Percentiles rank a stretch among this genome's conserved stretches.
These are phyloP conservation scores for Talaromyces sp. DNA, from an alignment of 2,329 filamentous ascomycete genomes.

Conservation along the genomic window DNA sequence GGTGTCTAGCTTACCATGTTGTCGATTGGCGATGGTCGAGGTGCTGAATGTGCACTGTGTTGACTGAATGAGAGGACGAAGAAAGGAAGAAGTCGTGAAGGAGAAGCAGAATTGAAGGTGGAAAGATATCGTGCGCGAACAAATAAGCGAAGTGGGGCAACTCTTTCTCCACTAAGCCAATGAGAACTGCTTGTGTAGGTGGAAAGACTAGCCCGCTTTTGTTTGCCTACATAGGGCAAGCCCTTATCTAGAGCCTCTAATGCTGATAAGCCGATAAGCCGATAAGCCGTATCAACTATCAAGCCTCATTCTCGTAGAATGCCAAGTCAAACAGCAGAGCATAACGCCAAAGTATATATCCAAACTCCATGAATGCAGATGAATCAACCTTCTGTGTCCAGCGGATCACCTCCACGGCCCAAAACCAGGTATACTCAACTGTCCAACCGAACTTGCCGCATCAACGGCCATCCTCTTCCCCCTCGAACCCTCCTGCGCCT, in stretches of 20 bases:
- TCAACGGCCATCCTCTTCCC: slow-evolving; percentile 46
- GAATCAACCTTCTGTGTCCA: background rate
- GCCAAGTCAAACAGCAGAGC: background rate
- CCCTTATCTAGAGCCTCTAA: slow-evolving; percentile 3
- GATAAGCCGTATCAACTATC: background rate
- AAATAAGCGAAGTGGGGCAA: slow-evolving; percentile 18
- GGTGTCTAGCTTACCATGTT: slow-evolving; percentile 59
- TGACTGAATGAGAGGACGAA: slow-evolving; percentile 34
- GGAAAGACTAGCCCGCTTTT: background rate
- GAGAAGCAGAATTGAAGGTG: slow-evolving; percentile 1
- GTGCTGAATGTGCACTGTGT: slow-evolving; percentile 43
- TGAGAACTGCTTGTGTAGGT: background rate
- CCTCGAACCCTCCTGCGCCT: slow-evolving; percentile 44
- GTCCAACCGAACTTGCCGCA: slow-evolving; percentile 37
- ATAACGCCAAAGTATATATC: background rate
- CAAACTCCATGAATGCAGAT: background rate
- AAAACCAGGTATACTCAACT: slow-evolving; percentile 37
- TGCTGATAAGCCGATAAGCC: slow-evolving; percentile 2
- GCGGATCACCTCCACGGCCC: slow-evolving; percentile 35
- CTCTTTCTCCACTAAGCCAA: slow-evolving; percentile 5
- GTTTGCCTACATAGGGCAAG: background rate
- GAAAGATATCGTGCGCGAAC: slow-evolving; percentile 18
- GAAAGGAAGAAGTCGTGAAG: slow-evolving; percentile 22
- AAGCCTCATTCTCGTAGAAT: background rate
- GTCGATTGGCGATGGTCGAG: slow-evolving; percentile 49